phyloP scores from a whole-genome alignment of 2,329 filamentous ascomycete species.

The Colletotrichum sp. region DNA sequence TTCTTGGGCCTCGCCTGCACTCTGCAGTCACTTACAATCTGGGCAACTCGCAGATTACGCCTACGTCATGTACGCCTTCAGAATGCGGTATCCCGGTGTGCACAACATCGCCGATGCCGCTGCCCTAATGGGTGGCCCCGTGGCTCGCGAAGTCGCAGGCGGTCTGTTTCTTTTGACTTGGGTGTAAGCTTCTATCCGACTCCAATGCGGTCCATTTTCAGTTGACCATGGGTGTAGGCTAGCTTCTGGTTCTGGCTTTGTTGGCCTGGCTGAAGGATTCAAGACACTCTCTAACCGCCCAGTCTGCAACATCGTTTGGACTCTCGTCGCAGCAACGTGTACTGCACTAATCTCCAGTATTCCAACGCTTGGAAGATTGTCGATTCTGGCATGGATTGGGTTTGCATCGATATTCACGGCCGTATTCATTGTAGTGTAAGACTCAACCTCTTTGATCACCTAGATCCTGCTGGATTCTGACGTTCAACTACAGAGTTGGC shows the following conservation, averaged over 20 bases:
- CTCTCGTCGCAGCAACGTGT: conserved; percentile 26
- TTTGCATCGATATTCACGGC: conserved; percentile 58
- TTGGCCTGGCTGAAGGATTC: not conserved
- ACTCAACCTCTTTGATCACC: not conserved
- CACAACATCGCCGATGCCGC: conserved; percentile 31
- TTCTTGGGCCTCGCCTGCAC: not conserved
- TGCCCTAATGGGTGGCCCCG: conserved; percentile 24
- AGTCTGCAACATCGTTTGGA: conserved; percentile 27
- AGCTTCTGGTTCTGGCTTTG: not conserved
- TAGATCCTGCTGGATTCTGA: not conserved
- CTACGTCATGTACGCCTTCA: conserved; percentile 29
- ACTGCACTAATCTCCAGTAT: conserved; percentile 23
- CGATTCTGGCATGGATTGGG: conserved; percentile 59
- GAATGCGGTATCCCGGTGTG: conserved; percentile 26
- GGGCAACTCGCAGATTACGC: conserved; percentile 24
- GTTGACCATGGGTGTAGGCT: not conserved
- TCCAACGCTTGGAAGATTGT: conserved; percentile 17
- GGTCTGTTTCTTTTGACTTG: conserved; percentile 15
- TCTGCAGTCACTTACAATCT: not conserved
- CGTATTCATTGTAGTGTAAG: conserved; percentile 32
- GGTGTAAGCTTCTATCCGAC: conserved; percentile 17
- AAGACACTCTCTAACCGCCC: not conserved
- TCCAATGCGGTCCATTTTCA: not conserved
- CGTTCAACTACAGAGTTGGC: conserved; percentile 21
- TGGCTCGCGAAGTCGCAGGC: not conserved